Evolutionary conservation across 1,139 yeast species (phyloP), one percentile per base, ranked within the genome.

Genomic region (Diutina scorzettiae): DNA sequence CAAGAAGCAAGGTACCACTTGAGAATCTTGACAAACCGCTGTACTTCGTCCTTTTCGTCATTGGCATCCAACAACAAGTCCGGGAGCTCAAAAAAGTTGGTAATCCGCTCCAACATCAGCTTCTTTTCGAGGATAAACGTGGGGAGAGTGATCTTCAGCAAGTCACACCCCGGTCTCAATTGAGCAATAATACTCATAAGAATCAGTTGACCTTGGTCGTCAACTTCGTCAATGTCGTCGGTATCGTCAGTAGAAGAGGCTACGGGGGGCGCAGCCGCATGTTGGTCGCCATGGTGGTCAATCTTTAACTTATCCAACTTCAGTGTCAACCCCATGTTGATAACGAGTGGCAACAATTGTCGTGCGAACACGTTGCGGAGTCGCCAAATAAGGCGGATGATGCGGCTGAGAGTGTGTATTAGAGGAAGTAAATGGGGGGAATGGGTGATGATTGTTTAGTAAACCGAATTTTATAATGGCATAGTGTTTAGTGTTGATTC

Each of bases 1-100:
- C 97, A 91, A 41, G 94, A 87, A 2, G 96, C 77, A 57, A 91
- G 68, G 57, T 89, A 91, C 95, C 96, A 91, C 53, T 79, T 77
- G 36, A 83, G 77, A 8, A 91, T 78, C 40, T 73, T 62, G 7
- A 85, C 57, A 53, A 91, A 89, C 47, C 98, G 70, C 45, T 75
- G 65, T 27, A 81, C 54, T 1, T 77, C 76, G 52, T 84, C 86
- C 2, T 59, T 56, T 1, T 72, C 66, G 1, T 56, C 53, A 49
- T 82, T 81, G 0, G 97, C 96, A 21, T 73, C 72, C 5, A 86
- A 58, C 37, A 89, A 60, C 25, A 87, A 63, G 32, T 77, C 76
- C 0, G 97, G 97, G 50, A 80, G 93, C 53, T 81, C 86, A 51
- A 89, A 73, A 56, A 79, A 84, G 59, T 91, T 91, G 9, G 97